These are phyloP conservation scores for Ganoderma meredithae DNA, from an alignment of 1,284 basidiomycete species.

Conservation along the genomic window DNA sequence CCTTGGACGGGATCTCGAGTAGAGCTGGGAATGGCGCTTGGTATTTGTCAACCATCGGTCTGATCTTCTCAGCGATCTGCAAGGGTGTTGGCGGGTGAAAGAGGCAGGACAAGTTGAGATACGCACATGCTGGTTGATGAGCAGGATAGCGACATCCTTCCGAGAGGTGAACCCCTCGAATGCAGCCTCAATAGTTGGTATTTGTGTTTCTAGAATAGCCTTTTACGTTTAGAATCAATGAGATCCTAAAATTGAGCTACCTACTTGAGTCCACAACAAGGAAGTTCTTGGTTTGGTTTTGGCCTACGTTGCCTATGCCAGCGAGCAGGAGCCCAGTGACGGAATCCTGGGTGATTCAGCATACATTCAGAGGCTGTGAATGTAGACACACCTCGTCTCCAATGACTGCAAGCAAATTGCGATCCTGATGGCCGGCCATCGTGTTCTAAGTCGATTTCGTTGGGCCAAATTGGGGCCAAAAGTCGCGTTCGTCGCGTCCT, in stretches of 20 bases:
- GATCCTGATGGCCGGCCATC: slow-evolving; percentile 72
- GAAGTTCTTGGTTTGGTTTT: slow-evolving; percentile 95
- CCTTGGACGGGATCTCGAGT: slow-evolving; percentile 97
- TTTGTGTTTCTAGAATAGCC: slow-evolving; percentile 79
- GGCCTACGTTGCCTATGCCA: slow-evolving; percentile 89
- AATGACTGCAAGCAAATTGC: slow-evolving; percentile 90
- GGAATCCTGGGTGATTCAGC: slow-evolving; percentile 72
- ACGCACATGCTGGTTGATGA: slow-evolving; percentile 95
- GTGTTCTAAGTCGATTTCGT: slow-evolving; percentile 13
- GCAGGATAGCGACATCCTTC: slow-evolving; percentile 92
- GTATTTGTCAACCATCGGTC: slow-evolving; percentile 95
- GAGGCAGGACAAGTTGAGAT: slow-evolving; percentile 37
- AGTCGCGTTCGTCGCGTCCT: slow-evolving; percentile 16
- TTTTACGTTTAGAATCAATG: not conserved
- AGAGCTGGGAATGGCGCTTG: slow-evolving; percentile 96
- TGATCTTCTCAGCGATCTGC: slow-evolving; percentile 95
- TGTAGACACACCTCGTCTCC: slow-evolving; percentile 82
- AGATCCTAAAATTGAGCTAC: slow-evolving; percentile 36
- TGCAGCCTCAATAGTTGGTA: slow-evolving; percentile 85
- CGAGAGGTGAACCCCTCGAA: slow-evolving; percentile 94
- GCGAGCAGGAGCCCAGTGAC: slow-evolving; percentile 93
- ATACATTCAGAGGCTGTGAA: not conserved
- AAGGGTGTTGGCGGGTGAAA: not conserved
- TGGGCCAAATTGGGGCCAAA: slow-evolving; percentile 1
- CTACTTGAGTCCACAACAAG: slow-evolving; percentile 90